These are phyloP conservation scores for Helenozyma rhizophorensis DNA, from an alignment of 805 yeast genomes.

Conservation along the genomic window DNA sequence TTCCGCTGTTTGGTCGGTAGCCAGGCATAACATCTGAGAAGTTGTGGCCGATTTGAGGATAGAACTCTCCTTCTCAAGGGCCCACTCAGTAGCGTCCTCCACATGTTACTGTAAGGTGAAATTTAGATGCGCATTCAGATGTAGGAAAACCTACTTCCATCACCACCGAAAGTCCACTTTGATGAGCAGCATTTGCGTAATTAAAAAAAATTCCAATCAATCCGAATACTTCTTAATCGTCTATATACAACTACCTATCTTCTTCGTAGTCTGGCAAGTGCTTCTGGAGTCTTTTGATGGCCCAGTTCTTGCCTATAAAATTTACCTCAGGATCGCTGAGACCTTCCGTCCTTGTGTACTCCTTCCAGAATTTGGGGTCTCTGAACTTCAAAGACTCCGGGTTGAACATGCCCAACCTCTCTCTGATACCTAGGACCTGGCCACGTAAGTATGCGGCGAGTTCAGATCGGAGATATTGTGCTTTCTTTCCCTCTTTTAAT, in stretches of 20 bases:
- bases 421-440: constrained; percentile 49
- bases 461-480: constrained; percentile 59
- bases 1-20: too few species aligned
- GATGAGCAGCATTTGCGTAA: too few species aligned
- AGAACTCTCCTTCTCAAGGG: too few species aligned
- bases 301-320: constrained; percentile 82
- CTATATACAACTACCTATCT: constrained; percentile 2
- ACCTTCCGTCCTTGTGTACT: constrained; percentile 62
- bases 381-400: constrained; percentile 68
- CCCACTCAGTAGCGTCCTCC: too few species aligned
- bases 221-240: background rate
- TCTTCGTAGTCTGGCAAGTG: constrained; percentile 27
- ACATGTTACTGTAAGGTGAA: too few species aligned
- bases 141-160: too few species aligned
- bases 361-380: constrained; percentile 70
- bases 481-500: constrained; percentile 60
- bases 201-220: too few species aligned
- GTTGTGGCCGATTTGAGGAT: too few species aligned
- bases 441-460: constrained; percentile 67
- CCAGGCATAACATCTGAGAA: too few species aligned
- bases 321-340: constrained; percentile 60
- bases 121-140: too few species aligned
- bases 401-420: constrained; percentile 37
- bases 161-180: too few species aligned
- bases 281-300: constrained; percentile 64